Base-by-base conservation (phyloP, 345 rosid species). In the Salix purpurea region DNA sequence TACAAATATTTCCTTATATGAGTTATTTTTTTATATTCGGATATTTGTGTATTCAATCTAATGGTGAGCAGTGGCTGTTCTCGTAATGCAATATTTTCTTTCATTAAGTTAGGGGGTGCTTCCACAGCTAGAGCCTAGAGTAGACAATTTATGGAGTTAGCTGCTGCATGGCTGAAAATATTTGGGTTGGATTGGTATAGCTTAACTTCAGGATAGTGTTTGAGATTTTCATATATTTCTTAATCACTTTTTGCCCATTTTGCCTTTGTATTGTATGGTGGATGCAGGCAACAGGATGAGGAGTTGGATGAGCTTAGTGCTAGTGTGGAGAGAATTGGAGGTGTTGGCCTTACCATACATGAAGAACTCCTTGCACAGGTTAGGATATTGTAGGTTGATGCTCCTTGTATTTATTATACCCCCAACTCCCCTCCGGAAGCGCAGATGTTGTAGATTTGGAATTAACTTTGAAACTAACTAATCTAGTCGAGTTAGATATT, bases 311-410 rank as follows among this genome's bases (percentile, higher is more conserved):
- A 92, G 81, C 93, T 96, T 16, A 96, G 99, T 83, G 89, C 85
- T 32, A 96, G 97, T 69, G 97, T 96, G 80, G 87, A 89, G 87
- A 89, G 97, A 79, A 90, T 93, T 69, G 99, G 99, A 52, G 94
- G 94, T 69, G 97, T 96, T 76, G 98, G 99, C 69, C 95, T 93
- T 67, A 96, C 98, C 65, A 96, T 96, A 84, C 98, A 90, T 14
- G 99, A 96, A n/a, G 99, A 96, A 76, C 98, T 96, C 54, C 82
- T 83, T 79, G 89, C 95, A 65, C 99, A 93, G 89, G 99, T 93
- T 56, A 65, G 85, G 39, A 76, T 65, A 62, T 54, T 77, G 50
- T 67, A 40, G 40, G 36, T 70, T 75, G 7, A 60, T 76, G 62
- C 50, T 50, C 15, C 32, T 34, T 54, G 37, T 46, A 18, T 40